phyloP scores from a whole-genome alignment of 768 basidiomycete species.

The Amanita pseudoporphyria region DNA sequence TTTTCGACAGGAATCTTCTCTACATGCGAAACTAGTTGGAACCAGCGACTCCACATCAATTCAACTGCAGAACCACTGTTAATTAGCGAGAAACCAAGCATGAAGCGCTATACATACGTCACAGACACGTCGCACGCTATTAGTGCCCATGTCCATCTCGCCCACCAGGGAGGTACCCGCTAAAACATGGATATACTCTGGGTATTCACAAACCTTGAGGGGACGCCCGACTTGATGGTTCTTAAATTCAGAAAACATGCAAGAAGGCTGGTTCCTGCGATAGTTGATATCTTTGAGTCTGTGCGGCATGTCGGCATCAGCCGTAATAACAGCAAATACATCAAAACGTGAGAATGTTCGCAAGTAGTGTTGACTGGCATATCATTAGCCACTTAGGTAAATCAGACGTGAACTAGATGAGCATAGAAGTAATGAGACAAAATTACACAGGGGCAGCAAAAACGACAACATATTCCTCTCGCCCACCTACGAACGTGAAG shows the following conservation, averaged over 20 bases:
- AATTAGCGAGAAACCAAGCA: background rate
- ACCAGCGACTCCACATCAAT: conserved; percentile 26
- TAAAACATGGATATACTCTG: background rate
- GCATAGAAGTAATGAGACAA: background rate
- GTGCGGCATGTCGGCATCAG: too few species aligned
- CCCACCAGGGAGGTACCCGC: conserved; percentile 9
- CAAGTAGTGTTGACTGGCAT: too few species aligned
- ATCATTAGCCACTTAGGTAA: too few species aligned
- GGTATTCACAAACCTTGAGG: conserved; percentile 1
- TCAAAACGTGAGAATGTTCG: too few species aligned
- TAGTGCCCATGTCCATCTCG: conserved; percentile 5
- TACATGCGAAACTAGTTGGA: conserved; percentile 15
- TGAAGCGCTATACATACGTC: background rate
- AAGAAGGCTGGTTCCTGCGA: background rate
- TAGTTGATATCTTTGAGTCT: too few species aligned
- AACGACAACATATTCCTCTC: background rate
- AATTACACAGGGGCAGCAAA: background rate
- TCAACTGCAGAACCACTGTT: conserved; percentile 22
- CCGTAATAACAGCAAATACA: too few species aligned
- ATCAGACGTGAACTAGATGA: too few species aligned
- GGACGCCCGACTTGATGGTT: background rate
- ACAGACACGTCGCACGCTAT: conserved; percentile 8
- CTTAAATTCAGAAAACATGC: conserved; percentile 4
- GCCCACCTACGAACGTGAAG: background rate
- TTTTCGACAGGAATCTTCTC: conserved; percentile 14